phyloP scores from a whole-genome alignment of 1,284 basidiomycete species.

The Papiliotrema terrestris region DNA sequence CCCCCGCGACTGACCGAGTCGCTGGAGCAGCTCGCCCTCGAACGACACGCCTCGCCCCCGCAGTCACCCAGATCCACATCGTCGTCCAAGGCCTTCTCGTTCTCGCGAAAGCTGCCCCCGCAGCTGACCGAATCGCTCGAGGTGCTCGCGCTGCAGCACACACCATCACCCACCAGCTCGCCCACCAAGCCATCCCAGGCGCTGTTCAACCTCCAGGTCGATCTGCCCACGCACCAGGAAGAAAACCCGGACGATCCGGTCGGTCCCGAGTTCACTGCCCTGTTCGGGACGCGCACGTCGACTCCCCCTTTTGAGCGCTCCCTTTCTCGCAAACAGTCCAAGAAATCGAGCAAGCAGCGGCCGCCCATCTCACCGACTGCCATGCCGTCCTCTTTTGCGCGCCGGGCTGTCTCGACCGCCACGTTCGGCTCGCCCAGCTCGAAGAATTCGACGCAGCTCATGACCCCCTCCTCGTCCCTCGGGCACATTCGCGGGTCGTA shows the following conservation, averaged over 20 bases:
- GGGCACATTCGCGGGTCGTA: background rate
- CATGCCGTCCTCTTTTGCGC: background rate
- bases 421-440: background rate
- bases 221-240: background rate
- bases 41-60: too few relatives aligned
- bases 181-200: background rate
- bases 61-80: too few relatives aligned
- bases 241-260: background rate
- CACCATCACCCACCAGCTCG: background rate
- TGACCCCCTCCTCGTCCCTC: background rate
- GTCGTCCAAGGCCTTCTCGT: background rate
- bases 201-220: background rate
- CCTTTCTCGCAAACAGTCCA: background rate
- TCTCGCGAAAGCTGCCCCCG: conserved; percentile 3
- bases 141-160: background rate
- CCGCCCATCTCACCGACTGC: background rate
- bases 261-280: too few relatives aligned
- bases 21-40: background rate
- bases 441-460: background rate
- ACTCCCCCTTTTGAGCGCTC: background rate
- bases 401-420: background rate
- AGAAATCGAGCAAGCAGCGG: background rate
- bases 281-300: background rate
- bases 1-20: conserved; percentile 3
- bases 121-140: conserved; percentile 1